Base-by-base conservation (phyloP, 2,329 filamentous ascomycete genomes). In the Cercospora sp. region DNA sequence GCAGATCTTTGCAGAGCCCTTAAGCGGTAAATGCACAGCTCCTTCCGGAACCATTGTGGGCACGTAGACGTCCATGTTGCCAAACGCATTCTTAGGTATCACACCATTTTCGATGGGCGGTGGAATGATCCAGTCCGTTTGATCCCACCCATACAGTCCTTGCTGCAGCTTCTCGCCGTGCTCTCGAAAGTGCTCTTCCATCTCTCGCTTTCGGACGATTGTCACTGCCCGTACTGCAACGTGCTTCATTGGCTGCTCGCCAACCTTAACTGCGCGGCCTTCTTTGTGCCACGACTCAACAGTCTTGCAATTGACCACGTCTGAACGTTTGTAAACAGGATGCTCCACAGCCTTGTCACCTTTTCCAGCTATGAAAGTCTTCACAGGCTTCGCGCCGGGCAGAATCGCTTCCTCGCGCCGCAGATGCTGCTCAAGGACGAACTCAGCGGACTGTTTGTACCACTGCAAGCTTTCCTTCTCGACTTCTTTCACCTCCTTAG, bases 271-370 rank as follows among this genome's bases (percentile, higher is more conserved):
- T 28, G 89, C 90, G 10, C 94, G 87, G 0, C 95, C 95, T 82
- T 97, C 94, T 78, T 97, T 97, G 78, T 98, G 95, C 95, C 95
- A 99, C 1, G 92, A 97, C 78, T 99, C 95, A 1, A 91, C 91
- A 30, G 92, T 96, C 79, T 97, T 94, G 78, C 96, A 96, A 45
- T 87, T 85, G 2, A 94, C 88, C 0, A 98, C 88, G 72, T 98
- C 94, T 63, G 87, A 86, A 36, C 94, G 89, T 0, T 85, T 85
- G 76, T 89, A 98, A 0, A 98, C 93, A 0, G 92, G 89, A 77
- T 97, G 93, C 67, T 91, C 87, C 55, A 90, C 90, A 2, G 86
- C 81, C 58, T 90, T 90, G 55, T 88, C 87, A 13, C 90, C 91
- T 79, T 94, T 97, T 9, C 87, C 89, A 58, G 88, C 88, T 4